These are phyloP conservation scores for Thamnidium elegans DNA, from an alignment of 192 early-diverging fungal species.

Conservation along the genomic window DNA sequence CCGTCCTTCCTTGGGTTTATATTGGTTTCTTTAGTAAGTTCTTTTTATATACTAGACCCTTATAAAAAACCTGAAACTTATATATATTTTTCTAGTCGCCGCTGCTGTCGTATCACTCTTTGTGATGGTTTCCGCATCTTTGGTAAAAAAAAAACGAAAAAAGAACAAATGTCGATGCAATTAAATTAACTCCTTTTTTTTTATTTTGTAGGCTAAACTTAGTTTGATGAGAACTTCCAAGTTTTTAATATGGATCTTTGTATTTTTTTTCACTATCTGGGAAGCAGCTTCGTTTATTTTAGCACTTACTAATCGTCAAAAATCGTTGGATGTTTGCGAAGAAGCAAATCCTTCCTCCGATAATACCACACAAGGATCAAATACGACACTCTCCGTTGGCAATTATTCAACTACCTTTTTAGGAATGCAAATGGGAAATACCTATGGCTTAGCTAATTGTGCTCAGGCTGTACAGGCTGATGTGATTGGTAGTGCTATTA, in stretches of 20 bases:
- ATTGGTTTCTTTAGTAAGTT: slow-evolving; percentile 23
- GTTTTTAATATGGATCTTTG: slow-evolving; percentile 27
- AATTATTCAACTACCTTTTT: slow-evolving; percentile 23
- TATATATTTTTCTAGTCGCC: slow-evolving; percentile 13
- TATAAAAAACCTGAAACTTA: not conserved
- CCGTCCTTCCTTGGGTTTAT: slow-evolving; percentile 31
- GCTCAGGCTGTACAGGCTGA: slow-evolving; percentile 32
- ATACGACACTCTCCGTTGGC: slow-evolving; percentile 9
- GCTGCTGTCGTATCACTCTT: slow-evolving; percentile 21
- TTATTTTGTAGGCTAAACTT: slow-evolving; percentile 28
- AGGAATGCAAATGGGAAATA: slow-evolving; percentile 30
- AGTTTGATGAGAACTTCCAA: slow-evolving; percentile 25
- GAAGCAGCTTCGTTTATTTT: slow-evolving; percentile 26
- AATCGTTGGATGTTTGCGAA: slow-evolving; percentile 12
- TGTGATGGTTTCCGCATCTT: slow-evolving; percentile 3
- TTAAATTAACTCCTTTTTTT: not conserved
- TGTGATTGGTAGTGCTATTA: slow-evolving; percentile 24
- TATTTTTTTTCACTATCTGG: slow-evolving; percentile 22
- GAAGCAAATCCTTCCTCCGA: not conserved
- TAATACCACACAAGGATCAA: not conserved
- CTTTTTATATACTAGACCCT: not conserved
- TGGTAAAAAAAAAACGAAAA: slow-evolving; percentile 18
- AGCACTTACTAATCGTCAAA: slow-evolving; percentile 17
- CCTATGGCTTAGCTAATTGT: slow-evolving; percentile 34
- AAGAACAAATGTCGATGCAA: not conserved